A percentile compares a stretch with the other conserved stretches of the same genome.
These are phyloP conservation scores for Penicillium coffeae DNA, from an alignment of 495 filamentous ascomycete species.

Conservation along the genomic window DNA sequence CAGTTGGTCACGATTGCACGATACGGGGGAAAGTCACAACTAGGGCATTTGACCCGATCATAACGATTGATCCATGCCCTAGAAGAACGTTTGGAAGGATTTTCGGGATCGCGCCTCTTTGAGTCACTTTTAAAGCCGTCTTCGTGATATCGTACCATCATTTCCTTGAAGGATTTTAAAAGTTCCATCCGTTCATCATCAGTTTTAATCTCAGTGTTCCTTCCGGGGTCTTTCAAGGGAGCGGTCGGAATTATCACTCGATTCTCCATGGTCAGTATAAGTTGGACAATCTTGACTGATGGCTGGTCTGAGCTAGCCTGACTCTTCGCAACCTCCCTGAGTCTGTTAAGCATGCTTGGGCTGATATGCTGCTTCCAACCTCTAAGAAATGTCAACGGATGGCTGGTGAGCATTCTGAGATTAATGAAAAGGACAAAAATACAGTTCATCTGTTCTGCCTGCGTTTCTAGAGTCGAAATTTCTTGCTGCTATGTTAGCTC, in stretches of 20 bases:
- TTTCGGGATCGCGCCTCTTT: too few species aligned
- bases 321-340: not conserved
- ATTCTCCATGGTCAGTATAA: not conserved
- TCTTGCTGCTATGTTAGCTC: too few species aligned
- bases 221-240: not conserved
- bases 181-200: not conserved
- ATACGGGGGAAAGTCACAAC: not conserved
- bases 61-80: not conserved
- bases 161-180: not conserved
- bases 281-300: not conserved
- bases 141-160: too few species aligned
- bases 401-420: not conserved
- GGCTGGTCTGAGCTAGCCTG: not conserved
- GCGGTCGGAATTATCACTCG: not conserved
- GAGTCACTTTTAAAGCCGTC: too few species aligned
- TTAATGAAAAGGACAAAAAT: not conserved
- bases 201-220: not conserved
- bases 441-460: too few species aligned
- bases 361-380: not conserved
- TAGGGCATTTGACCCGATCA: not conserved
- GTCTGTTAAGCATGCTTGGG: not conserved
- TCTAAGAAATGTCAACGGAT: not conserved
- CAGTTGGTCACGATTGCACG: not conserved
- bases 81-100: too few species aligned
- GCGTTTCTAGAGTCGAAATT: too few species aligned